Evolutionary conservation across 1,139 yeast species (phyloP).

Genomic region (Meyerozyma athensensis): DNA sequence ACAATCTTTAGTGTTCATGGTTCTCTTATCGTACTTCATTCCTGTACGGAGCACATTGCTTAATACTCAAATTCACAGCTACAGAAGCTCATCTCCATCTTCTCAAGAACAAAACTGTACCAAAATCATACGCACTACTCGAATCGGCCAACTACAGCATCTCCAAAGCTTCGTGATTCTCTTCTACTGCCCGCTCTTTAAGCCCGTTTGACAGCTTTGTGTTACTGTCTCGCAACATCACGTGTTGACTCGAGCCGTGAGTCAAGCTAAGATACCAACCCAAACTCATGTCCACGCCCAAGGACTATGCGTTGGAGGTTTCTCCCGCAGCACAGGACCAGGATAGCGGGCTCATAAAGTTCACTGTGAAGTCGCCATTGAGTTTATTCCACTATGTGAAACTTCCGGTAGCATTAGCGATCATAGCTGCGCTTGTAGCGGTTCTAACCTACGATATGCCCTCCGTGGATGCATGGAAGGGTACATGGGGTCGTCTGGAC

Average conservation of each 20-base stretch:
- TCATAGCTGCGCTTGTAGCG: slow-evolving; percentile 8
- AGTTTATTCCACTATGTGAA: slow-evolving; percentile 9
- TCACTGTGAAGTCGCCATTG: slow-evolving; percentile 16
- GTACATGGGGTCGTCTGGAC: neutral
- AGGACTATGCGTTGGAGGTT: slow-evolving; percentile 27
- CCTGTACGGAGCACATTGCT: no score
- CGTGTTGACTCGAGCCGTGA: slow-evolving; percentile 5
- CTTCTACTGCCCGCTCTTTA: neutral
- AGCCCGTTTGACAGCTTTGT: slow-evolving; percentile 2
- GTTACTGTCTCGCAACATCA: slow-evolving; percentile 4
- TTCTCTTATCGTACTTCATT: no score
- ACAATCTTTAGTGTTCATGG: no score
- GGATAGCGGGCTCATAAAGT: slow-evolving; percentile 16
- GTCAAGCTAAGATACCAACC: neutral
- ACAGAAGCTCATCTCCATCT: no score
- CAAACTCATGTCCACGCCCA: slow-evolving; percentile 27
- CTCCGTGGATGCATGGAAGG: slow-evolving; percentile 2
- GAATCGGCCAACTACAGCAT: no score
- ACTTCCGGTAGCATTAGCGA: slow-evolving; percentile 12
- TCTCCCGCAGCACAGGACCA: slow-evolving; percentile 14
- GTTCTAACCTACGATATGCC: slow-evolving; percentile 1
- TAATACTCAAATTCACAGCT: no score
- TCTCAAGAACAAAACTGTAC: no score
- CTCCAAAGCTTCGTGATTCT: no score
- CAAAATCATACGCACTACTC: no score